Conservation (phyloP, 1,139 yeast genomes). For the Meyerozyma athensensis region DNA sequence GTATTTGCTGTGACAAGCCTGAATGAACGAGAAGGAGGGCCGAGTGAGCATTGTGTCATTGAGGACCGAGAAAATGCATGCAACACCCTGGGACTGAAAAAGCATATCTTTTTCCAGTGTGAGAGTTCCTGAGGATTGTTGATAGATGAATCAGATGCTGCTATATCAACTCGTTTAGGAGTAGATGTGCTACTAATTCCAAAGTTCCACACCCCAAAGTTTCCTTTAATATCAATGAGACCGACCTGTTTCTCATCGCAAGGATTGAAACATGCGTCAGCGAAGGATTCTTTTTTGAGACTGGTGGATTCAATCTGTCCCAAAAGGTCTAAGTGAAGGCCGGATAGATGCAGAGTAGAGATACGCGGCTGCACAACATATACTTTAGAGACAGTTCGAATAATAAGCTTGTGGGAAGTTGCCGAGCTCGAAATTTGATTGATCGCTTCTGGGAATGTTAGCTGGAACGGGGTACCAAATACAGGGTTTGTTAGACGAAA, state of each 20-base stretch:
- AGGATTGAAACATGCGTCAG: constrained; percentile 44
- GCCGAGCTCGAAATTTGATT: constrained; percentile 29
- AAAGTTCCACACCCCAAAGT: constrained; percentile 40
- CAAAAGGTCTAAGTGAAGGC: neutral
- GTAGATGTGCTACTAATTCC: constrained; percentile 13
- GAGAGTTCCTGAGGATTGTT: constrained; percentile 51
- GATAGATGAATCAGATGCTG: constrained; percentile 16
- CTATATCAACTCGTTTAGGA: constrained; percentile 5
- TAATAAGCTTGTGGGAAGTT: constrained; percentile 13
- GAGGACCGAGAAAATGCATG: constrained; percentile 44
- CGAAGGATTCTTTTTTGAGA: constrained; percentile 31
- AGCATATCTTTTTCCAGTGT: constrained; percentile 43
- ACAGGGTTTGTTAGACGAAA: constrained; percentile 11
- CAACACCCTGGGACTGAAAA: constrained; percentile 39
- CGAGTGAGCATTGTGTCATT: constrained; percentile 28
- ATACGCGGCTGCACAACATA: constrained; percentile 15
- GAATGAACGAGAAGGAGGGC: constrained; percentile 17
- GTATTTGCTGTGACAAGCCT: constrained; percentile 45
- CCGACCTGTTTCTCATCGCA: constrained; percentile 34
- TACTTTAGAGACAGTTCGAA: constrained; percentile 23
- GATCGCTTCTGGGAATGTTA: constrained; percentile 31
- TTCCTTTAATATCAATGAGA: constrained; percentile 49
- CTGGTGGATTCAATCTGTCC: constrained; percentile 10
- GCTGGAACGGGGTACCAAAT: constrained; percentile 18
- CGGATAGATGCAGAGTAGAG: neutral